Base-by-base conservation (phyloP, 1,284 basidiomycete genomes). In the Kwoniella shivajii region DNA sequence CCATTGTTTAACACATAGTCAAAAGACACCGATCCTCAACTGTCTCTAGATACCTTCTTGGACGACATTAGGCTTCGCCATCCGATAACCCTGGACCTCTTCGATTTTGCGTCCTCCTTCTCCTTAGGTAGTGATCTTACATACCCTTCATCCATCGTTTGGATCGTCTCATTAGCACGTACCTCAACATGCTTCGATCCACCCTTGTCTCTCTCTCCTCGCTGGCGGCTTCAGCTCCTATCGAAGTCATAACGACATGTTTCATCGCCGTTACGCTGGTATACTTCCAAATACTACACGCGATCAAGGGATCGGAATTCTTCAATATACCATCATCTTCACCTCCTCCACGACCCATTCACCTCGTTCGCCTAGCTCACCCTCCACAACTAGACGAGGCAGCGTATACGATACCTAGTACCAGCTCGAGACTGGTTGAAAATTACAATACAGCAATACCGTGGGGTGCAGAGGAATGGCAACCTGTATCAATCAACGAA, bases 241-340 rank as follows among this genome's bases (percentile, higher is more conserved):
- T 84, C 69, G 93, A 97, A 76, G 88, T 89, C 22, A 90, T 95
- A 65, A 91, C 95, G 54, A 84, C 86, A 71, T 88, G 90, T 78
- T 90, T 87, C 74, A 85, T 93, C 71, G 77, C 92, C 59, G 88
- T 88, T 33, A 96, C 93, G 3, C 83, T 96, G 39, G 88, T 89
- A 48, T 96, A 96, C 78, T 94, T 96, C 75, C 90, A 93, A 75
- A 84, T 95, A 60, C 83, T 97, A 56, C 85, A 86, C 60, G 88
- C 90, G 42, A 87, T 94, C 74, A 91, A 91, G 46, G 76, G 79
- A 48, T 80, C 78, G 29, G 77, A 80, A 57, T 81, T 82, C 57
- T 75, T 77, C 60, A 64, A 67, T 18, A 54, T 73, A 37, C 72
- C 73, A 4, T 55, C 67, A 6, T 45, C 66, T 13, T 47, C 65